These are phyloP conservation scores for Wickerhamomyces strasburgensis DNA, from an alignment of 805 yeast species.

Conservation along the genomic window DNA sequence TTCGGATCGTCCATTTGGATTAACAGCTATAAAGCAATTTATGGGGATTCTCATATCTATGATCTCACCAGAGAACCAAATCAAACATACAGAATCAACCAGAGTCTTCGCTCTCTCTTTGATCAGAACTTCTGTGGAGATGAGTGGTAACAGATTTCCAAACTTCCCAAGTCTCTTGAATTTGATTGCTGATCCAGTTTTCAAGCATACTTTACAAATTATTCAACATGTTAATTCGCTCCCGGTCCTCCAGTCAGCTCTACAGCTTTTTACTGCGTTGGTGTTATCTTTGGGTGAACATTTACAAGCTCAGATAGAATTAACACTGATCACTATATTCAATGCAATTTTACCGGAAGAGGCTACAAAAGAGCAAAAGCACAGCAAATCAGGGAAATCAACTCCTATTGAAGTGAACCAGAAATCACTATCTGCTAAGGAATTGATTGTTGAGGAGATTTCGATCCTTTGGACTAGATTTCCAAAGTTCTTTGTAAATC, in stretches of 20 bases:
- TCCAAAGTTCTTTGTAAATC: slow-evolving; percentile 67
- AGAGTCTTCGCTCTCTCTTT: slow-evolving; percentile 77
- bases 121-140: slow-evolving; percentile 75
- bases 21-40: slow-evolving; percentile 72
- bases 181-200: slow-evolving; percentile 73
- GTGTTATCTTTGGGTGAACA: slow-evolving; percentile 59
- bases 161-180: slow-evolving; percentile 61
- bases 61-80: slow-evolving; percentile 75
- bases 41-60: slow-evolving; percentile 71
- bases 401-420: slow-evolving; percentile 29
- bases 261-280: slow-evolving; percentile 71
- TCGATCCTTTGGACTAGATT: slow-evolving; percentile 79
- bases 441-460: slow-evolving; percentile 76
- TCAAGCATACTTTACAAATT: slow-evolving; percentile 77
- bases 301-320: slow-evolving; percentile 77
- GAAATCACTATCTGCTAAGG: slow-evolving; percentile 47
- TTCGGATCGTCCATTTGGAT: slow-evolving; percentile 52
- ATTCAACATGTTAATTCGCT: slow-evolving; percentile 72
- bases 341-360: slow-evolving; percentile 44
- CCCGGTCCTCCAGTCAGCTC: slow-evolving; percentile 64
- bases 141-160: slow-evolving; percentile 59
- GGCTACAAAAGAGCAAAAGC: slow-evolving; percentile 10
- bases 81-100: slow-evolving; percentile 82
- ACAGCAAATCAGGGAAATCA: slow-evolving; percentile 23
- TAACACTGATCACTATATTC: slow-evolving; percentile 60